Evolutionary conservation across 1,284 basidiomycete species (phyloP), one percentile per base, ranked within the genome.

Genomic region (Wallemia ichthyophaga): DNA sequence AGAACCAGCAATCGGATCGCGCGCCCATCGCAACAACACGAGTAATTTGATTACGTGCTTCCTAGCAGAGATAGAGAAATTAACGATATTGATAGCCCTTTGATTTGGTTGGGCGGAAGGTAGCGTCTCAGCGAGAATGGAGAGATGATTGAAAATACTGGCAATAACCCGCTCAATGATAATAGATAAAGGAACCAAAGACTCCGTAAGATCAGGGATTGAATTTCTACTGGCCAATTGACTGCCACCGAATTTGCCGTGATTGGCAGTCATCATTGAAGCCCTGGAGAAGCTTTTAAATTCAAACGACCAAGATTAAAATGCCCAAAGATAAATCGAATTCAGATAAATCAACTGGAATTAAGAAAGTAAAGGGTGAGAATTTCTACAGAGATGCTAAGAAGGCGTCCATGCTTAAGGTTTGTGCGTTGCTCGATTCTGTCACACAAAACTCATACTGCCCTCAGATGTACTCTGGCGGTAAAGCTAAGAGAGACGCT

Each of bases 41-140:
- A 87, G 85, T 19, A 92, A 70, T 70, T 91, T 92, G 58, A 88
- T 81, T 56, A 88, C 78, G 65, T 91, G 85, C 65, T 85, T 83
- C 70, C 91, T 84, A 13, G 79, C 83, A 67, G 81, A 80, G 27
- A 88, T 79, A 0, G 88, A 85, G 75, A 84, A 89, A 64, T 87
- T 82, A 11, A 85, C 84, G 48, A 92, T 73, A 25, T 76, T 80
- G 28, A 82, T 78, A 66, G 89, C 88, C 58, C 84, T 77, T 32
- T 80, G 81, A n/a, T 73, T 72, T 66, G 88, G 85, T 15, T 83
- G 80, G 74, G 83, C 80, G 63, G 81, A 81, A 13, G 86, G 84
- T 69, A 91, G n/a, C 37, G 37, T 48, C 37, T 48, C 37, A 5
- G 37, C 37, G 13, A 48, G 37, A 21, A 48, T 48, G n/a, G 7